Conservation (phyloP, 495 filamentous ascomycete species). For the Penicillium egyptiacum region DNA sequence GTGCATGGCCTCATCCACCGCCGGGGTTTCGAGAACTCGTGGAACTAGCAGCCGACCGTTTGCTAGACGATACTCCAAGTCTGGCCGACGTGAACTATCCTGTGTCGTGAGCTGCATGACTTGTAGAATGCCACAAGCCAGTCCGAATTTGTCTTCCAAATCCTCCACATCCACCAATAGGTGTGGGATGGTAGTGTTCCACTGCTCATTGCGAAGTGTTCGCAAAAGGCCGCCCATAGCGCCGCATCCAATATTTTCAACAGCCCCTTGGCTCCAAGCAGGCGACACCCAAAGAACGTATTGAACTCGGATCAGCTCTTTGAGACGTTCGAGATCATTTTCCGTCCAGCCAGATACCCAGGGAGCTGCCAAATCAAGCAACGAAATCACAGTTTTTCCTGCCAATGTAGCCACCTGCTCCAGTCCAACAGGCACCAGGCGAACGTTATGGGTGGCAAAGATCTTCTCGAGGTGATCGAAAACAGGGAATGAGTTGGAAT, state of each 20-base stretch:
- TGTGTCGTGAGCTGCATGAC: conserved; percentile 24
- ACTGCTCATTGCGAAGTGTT: conserved; percentile 28
- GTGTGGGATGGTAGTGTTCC: conserved; percentile 19
- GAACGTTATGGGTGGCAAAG: conserved; percentile 17
- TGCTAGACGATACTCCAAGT: conserved; percentile 22
- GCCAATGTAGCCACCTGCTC: conserved; percentile 15
- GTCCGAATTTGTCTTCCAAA: conserved; percentile 7
- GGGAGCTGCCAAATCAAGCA: conserved; percentile 22
- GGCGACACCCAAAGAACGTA: conserved; percentile 31
- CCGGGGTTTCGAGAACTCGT: conserved; percentile 17
- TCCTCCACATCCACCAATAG: conserved; percentile 15
- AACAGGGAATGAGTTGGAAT: conserved; percentile 8
- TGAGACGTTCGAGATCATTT: conserved; percentile 17
- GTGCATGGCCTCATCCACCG: conserved; percentile 26
- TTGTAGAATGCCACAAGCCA: conserved; percentile 19
- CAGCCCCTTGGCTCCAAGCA: conserved; percentile 10
- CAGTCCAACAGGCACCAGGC: conserved; percentile 16
- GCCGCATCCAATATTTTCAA: conserved; percentile 17
- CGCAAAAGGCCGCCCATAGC: conserved; percentile 25
- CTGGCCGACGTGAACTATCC: conserved; percentile 12
- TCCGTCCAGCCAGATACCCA: conserved; percentile 21
- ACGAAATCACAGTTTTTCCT: conserved; percentile 25
- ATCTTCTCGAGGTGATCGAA: conserved; percentile 19
- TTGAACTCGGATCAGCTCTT: conserved; percentile 17
- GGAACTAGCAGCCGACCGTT: conserved; percentile 24